Evolutionary conservation across 2,329 filamentous ascomycete species (phyloP).

Genomic region (Phialophora macrospora): DNA sequence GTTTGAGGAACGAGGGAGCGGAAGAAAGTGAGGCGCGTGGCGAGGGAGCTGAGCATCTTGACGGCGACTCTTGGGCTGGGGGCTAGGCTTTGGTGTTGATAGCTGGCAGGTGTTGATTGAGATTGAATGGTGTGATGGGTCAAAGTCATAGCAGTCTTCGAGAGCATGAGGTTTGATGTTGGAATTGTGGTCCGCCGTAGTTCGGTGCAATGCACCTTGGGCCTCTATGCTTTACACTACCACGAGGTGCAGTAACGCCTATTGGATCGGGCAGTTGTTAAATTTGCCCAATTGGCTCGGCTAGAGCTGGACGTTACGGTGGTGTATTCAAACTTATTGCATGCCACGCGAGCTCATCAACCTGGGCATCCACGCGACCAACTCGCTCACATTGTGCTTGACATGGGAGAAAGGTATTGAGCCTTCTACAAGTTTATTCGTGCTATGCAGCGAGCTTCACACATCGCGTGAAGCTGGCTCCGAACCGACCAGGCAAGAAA

Average conservation of each 20-base stretch:
- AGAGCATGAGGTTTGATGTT: neutral
- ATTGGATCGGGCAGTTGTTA: too few species aligned
- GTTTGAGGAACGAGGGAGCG: constrained; percentile 20
- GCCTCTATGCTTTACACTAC: neutral
- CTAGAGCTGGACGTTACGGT: too few species aligned
- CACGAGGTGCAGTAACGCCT: too few species aligned
- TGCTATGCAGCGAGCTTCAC: neutral
- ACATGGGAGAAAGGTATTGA: neutral
- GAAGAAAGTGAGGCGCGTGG: constrained; percentile 20
- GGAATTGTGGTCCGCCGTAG: neutral
- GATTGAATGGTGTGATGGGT: neutral
- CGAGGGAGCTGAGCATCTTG: constrained; percentile 19
- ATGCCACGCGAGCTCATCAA: too few species aligned
- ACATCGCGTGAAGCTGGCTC: neutral
- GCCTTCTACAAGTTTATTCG: neutral
- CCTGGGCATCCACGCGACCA: too few species aligned
- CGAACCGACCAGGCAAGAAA: neutral
- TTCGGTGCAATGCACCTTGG: neutral
- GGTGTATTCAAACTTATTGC: too few species aligned
- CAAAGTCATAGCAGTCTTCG: neutral
- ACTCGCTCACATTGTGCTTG: too few species aligned
- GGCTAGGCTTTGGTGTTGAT: neutral
- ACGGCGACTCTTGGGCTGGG: neutral
- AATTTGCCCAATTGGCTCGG: too few species aligned
- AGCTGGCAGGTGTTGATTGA: neutral